A percentile compares a stretch with the other conserved stretches of the same genome.
Evolutionary conservation across 768 basidiomycete species (phyloP).

Genomic region (Galerina marginata): DNA sequence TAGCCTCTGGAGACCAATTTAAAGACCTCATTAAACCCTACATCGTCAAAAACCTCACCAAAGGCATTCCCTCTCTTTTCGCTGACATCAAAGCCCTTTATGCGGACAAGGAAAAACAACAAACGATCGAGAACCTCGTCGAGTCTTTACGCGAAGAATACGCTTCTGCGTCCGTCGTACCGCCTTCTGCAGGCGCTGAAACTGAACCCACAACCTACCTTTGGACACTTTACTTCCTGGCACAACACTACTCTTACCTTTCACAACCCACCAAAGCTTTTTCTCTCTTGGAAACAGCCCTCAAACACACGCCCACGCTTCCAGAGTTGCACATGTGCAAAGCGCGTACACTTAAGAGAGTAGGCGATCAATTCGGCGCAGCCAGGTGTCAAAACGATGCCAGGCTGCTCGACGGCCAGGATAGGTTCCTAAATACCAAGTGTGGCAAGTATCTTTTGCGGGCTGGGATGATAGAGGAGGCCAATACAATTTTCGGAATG

Average conservation of each 20-base stretch:
- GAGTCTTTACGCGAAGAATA: constrained; percentile 51
- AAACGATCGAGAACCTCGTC: constrained; percentile 70
- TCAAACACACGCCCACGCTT: constrained; percentile 89
- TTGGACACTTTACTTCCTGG: constrained; percentile 95
- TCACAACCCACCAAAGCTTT: constrained; percentile 59
- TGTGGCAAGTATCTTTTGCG: constrained; percentile 88
- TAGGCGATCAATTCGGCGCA: constrained; percentile 80
- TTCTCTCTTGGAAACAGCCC: constrained; percentile 63
- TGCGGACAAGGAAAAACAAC: constrained; percentile 62
- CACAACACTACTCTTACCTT: constrained; percentile 83
- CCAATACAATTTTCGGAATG: constrained; percentile 72
- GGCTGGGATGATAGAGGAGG: constrained; percentile 81
- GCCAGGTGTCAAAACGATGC: constrained; percentile 82
- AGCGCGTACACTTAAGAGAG: constrained; percentile 85
- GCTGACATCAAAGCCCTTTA: constrained; percentile 91
- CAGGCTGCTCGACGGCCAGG: constrained; percentile 86
- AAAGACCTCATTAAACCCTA: constrained; percentile 67
- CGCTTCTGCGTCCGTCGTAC: constrained; percentile 12
- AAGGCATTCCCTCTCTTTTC: constrained; percentile 93
- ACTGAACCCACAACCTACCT: constrained; percentile 82
- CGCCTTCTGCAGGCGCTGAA: constrained; percentile 24
- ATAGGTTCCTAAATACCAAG: constrained; percentile 94
- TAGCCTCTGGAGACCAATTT: constrained; percentile 75
- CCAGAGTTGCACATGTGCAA: constrained; percentile 87
- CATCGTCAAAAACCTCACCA: constrained; percentile 69